These are phyloP conservation scores for Fraxinus platypoda DNA, from an alignment of 305 asterid species.

Conservation along the genomic window DNA sequence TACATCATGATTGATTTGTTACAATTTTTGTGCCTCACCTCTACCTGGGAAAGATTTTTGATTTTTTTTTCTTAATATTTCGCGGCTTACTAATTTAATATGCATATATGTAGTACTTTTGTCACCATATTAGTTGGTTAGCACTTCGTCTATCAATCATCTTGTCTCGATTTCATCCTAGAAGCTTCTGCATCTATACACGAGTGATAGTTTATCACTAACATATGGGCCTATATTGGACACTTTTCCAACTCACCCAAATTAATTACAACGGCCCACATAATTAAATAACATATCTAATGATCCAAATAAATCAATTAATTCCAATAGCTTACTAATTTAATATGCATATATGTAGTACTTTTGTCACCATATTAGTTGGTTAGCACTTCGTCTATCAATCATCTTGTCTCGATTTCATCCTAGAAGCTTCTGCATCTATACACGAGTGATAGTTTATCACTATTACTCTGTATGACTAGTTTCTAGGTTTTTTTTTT, in stretches of 20 bases:
- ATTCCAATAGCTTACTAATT: background rate
- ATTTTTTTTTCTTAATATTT: background rate
- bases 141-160: background rate
- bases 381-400: background rate
- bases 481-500: background rate
- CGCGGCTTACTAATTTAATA: background rate
- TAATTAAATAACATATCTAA: no score
- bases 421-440: background rate
- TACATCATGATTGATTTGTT: slow-evolving; percentile 11
- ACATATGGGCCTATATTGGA: no score
- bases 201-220: background rate
- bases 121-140: background rate
- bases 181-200: background rate
- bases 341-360: background rate
- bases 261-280: no score
- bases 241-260: no score
- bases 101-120: background rate
- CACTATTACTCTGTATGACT: background rate
- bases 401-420: background rate
- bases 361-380: background rate
- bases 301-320: no score
- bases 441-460: background rate
- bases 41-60: background rate
- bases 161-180: background rate
- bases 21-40: background rate